phyloP scores from a whole-genome alignment of 331 rosid genomes.

The Erythrophleum ivorense region DNA sequence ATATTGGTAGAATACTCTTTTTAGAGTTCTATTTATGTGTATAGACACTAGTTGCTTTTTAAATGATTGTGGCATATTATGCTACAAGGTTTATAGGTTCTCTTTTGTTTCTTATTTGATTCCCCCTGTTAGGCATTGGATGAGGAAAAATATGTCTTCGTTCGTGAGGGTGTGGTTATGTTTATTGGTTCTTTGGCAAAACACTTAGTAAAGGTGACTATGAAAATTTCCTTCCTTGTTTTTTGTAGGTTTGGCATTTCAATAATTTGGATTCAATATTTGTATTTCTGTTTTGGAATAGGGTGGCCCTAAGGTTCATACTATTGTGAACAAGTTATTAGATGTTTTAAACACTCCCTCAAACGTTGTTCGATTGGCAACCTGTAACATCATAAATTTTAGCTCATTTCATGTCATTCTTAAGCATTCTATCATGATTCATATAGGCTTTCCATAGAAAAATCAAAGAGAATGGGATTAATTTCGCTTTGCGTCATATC shows the following conservation, averaged over 20 bases:
- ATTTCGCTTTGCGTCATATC: too few relatives aligned
- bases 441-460: too few relatives aligned
- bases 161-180: constrained; percentile 98
- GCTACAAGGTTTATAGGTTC: constrained; percentile 1
- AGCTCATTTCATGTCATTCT: too few relatives aligned
- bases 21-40: constrained; percentile 7
- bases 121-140: constrained; percentile 66
- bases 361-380: too few relatives aligned
- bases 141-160: constrained; percentile 93
- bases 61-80: neutral
- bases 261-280: neutral
- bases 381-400: too few relatives aligned
- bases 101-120: constrained; percentile 32
- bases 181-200: constrained; percentile 96
- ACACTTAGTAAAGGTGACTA: constrained; percentile 83
- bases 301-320: constrained; percentile 93
- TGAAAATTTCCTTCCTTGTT: constrained; percentile 10
- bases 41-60: neutral
- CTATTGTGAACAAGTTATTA: constrained; percentile 91
- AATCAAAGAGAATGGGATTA: too few relatives aligned
- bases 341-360: too few relatives aligned
- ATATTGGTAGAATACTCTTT: constrained; percentile 10
- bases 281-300: constrained; percentile 45
- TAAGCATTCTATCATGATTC: too few relatives aligned
- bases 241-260: constrained; percentile 1